phyloP scores from a whole-genome alignment of 495 filamentous ascomycete species.

The Filosporella fistucella region DNA sequence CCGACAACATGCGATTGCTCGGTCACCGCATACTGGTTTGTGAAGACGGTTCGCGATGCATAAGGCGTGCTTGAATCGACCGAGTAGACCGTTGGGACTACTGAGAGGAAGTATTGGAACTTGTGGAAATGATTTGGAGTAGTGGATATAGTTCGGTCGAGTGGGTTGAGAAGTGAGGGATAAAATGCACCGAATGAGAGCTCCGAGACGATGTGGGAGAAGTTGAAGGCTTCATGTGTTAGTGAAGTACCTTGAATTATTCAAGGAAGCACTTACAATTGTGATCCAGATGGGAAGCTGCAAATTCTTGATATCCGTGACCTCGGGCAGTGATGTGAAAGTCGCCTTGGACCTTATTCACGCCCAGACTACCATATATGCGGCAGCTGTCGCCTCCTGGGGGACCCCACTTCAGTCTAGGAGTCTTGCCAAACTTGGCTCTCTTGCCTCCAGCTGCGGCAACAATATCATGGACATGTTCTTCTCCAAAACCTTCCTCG shows the following conservation, averaged over 20 bases:
- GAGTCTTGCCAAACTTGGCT: constrained; percentile 67
- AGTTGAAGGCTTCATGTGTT: constrained; percentile 77
- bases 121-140: constrained; percentile 80
- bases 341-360: constrained; percentile 96
- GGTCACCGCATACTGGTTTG: constrained; percentile 97
- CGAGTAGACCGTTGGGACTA: constrained; percentile 94
- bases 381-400: constrained; percentile 60
- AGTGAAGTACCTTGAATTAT: neutral
- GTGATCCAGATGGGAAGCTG: constrained; percentile 71
- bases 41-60: constrained; percentile 58
- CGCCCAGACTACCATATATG: constrained; percentile 82
- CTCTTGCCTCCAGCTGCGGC: constrained; percentile 41
- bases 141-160: constrained; percentile 80
- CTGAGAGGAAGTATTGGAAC: constrained; percentile 96
- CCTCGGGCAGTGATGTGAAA: constrained; percentile 97
- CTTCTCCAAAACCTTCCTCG: constrained; percentile 58
- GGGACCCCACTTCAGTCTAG: constrained; percentile 52
- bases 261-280: constrained; percentile 44
- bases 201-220: constrained; percentile 94
- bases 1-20: constrained; percentile 66
- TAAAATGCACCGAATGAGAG: constrained; percentile 96
- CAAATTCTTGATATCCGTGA: constrained; percentile 80
- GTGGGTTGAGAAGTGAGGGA: constrained; percentile 87
- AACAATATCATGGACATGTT: constrained; percentile 71
- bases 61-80: constrained; percentile 39